Conservation (phyloP, 106 monocot species). For the Allium fistulosum region DNA sequence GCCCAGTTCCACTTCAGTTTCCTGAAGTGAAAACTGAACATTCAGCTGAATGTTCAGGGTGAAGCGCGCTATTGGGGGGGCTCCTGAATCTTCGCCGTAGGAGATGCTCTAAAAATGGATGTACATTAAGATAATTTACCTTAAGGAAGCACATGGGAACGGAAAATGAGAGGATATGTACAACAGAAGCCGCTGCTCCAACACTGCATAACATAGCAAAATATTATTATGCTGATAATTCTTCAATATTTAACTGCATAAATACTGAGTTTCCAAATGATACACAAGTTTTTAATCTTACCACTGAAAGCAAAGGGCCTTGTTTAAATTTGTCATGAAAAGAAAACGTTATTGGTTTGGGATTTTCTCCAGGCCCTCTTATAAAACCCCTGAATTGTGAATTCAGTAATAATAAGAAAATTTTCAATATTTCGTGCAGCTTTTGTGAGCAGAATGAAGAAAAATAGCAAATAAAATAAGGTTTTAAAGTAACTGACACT, state of each 20-base stretch:
- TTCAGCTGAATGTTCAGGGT: too few species aligned
- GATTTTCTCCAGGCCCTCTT: conserved; percentile 88
- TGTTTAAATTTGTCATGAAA: conserved; percentile 84
- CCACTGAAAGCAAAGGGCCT: conserved; percentile 89
- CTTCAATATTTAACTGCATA: neutral
- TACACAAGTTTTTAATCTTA: conserved; percentile 15
- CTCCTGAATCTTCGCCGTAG: too few species aligned
- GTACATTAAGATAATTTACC: neutral
- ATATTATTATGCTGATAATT: neutral
- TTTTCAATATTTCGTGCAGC: too few species aligned
- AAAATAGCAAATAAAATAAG: neutral
- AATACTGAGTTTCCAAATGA: neutral
- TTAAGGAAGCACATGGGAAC: conserved; percentile 46
- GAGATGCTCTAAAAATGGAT: too few species aligned
- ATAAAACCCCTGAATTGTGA: conserved; percentile 65
- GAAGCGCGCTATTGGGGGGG: too few species aligned
- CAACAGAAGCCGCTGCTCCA: conserved; percentile 98
- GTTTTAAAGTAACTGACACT: conserved; percentile 48
- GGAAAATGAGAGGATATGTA: conserved; percentile 91
- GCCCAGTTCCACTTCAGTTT: too few species aligned
- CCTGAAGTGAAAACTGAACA: too few species aligned
- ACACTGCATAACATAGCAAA: conserved; percentile 37
- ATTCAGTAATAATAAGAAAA: too few species aligned
- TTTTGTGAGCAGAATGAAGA: too few species aligned
- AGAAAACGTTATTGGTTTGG: conserved; percentile 74